phyloP scores from a whole-genome alignment of 148 eudicot species.

The Chenopodium berlandieri region DNA sequence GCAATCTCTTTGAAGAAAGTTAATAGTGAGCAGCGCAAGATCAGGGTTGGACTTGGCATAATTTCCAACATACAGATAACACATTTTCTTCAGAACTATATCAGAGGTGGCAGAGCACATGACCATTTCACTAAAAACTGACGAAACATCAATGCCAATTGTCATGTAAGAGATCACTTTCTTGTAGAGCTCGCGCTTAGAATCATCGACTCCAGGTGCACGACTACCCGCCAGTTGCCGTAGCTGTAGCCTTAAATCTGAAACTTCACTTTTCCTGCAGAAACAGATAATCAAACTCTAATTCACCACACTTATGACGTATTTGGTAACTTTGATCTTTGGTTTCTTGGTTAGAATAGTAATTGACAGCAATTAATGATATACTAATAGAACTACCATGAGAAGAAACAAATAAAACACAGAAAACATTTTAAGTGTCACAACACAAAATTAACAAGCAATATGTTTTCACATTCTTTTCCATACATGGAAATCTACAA shows the following conservation, averaged over 20 bases:
- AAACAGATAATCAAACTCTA: slow-evolving; percentile 8
- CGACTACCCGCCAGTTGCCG: slow-evolving; percentile 91
- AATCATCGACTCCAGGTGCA: slow-evolving; percentile 84
- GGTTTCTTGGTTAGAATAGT: background rate
- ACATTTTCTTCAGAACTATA: slow-evolving; percentile 95
- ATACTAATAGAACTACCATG: background rate
- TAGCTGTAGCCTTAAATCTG: slow-evolving; percentile 87
- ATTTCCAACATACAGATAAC: slow-evolving; percentile 92
- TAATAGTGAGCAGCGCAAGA: slow-evolving; percentile 87
- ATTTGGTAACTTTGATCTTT: background rate
- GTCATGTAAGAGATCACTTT: slow-evolving; percentile 99
- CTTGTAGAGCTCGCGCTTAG: slow-evolving; percentile 88
- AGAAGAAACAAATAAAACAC: background rate
- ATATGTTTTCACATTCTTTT: background rate
- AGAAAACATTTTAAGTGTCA: background rate
- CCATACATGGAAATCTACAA: background rate
- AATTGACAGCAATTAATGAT: background rate
- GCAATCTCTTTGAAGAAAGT: slow-evolving; percentile 93
- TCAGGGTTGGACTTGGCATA: slow-evolving; percentile 93
- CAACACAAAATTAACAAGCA: background rate
- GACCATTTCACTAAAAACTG: slow-evolving; percentile 96
- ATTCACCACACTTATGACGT: background rate
- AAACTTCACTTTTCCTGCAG: slow-evolving; percentile 90
- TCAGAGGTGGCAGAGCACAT: slow-evolving; percentile 99
- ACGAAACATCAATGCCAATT: slow-evolving; percentile 88